Conservation (phyloP, 2,329 filamentous ascomycete species). For the Beauveria brongniartii region DNA sequence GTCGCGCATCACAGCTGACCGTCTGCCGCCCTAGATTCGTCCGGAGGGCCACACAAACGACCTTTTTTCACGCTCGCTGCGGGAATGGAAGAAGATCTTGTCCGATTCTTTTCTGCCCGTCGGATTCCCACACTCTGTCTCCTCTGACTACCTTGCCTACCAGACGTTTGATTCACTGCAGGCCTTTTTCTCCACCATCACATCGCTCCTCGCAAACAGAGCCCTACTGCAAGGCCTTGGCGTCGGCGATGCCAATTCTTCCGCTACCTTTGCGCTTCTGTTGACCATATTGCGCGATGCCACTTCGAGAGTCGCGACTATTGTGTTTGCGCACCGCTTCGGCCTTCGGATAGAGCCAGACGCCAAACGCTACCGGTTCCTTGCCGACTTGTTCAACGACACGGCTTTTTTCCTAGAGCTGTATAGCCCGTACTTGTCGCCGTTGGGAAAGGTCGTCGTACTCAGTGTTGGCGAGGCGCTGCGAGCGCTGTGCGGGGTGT, state of each 20-base stretch:
- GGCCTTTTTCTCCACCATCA: slow-evolving; percentile 77
- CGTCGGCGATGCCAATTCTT: slow-evolving; percentile 71
- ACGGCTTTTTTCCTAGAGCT: slow-evolving; percentile 79
- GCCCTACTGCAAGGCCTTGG: slow-evolving; percentile 76
- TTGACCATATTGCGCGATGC: slow-evolving; percentile 77
- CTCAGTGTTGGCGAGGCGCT: slow-evolving; percentile 44
- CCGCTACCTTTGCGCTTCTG: slow-evolving; percentile 72
- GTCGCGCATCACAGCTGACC: neutral
- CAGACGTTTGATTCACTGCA: slow-evolving; percentile 68
- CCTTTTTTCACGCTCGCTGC: slow-evolving; percentile 21
- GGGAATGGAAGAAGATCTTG: slow-evolving; percentile 36
- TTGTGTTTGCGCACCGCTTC: slow-evolving; percentile 74
- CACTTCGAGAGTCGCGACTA: slow-evolving; percentile 74
- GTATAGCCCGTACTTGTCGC: slow-evolving; percentile 64
- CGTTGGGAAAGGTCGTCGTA: slow-evolving; percentile 39
- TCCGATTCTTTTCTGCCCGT: slow-evolving; percentile 71
- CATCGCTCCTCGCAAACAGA: slow-evolving; percentile 68
- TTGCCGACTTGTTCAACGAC: slow-evolving; percentile 86
- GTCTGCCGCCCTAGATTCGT: neutral
- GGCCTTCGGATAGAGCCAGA: slow-evolving; percentile 81
- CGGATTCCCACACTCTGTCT: slow-evolving; percentile 83
- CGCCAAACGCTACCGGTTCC: slow-evolving; percentile 80
- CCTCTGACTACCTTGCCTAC: slow-evolving; percentile 72
- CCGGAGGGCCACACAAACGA: slow-evolving; percentile 15
- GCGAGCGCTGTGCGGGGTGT: slow-evolving; percentile 71